Evolutionary conservation across 2,329 filamentous ascomycete species (phyloP), one percentile per base, ranked within the genome.

Genomic region (Ploettnerulaceae sp.): DNA sequence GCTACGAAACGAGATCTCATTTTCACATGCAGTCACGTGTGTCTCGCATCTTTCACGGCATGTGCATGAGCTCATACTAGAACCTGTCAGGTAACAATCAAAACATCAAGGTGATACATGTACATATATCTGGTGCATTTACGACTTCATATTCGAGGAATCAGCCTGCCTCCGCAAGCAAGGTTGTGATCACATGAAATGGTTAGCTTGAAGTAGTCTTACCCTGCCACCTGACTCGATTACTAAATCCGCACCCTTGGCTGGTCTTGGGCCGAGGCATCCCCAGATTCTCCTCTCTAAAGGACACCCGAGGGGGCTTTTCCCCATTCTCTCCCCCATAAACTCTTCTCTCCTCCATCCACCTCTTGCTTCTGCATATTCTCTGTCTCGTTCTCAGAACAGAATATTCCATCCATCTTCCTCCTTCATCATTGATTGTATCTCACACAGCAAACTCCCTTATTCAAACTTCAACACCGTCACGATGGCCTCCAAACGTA

Each of bases 401-500:
- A 32, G 12, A 3, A 43, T 14, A 15, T 22, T 28, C 8, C n/a
- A 21, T 29, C 29, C 28, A 12, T 40, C 36, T 12, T 31, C 22
- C 26, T 47, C 28, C 25, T 35, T 22, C 11, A 25, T 39, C 8
- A 47, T 43, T 35, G 29, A 35, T 34, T 29, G 33, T 20, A 47
- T n/a, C 22, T 26, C 21, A 32, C 12, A 28, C 26, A 24, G 28
- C 7, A 33, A 43, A 34, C 50, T 49, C 47, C 46, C 32, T 25
- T 41, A 46, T 45, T 41, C 44, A n/a, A n/a, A n/a, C n/a, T n/a
- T n/a, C 48, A 42, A 47, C 36, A 37, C 36, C 52, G 48, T 47
- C 67, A 70, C 54, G 56, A 90, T 90, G 86, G 82, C 86, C 56
- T 89, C 86, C 69, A 83, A 86, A 69, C 86, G 86, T 90, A 81